These are phyloP conservation scores for Epichloe coenophiala DNA, from an alignment of 2,329 filamentous ascomycete species.

Conservation along the genomic window DNA sequence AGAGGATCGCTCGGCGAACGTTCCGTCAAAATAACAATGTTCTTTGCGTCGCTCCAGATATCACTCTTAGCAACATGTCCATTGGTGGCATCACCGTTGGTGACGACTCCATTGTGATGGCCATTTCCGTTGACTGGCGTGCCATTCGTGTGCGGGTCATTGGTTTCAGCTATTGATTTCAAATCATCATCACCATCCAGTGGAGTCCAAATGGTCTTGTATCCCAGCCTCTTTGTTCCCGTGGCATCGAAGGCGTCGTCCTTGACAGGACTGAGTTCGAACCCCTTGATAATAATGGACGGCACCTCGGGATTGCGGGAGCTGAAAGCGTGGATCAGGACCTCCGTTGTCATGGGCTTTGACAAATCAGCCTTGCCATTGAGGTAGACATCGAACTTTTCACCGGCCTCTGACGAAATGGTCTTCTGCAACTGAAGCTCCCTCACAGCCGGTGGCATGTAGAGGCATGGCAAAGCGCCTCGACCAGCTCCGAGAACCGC, in stretches of 20 bases:
- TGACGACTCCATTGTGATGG: not conserved
- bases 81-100: not conserved
- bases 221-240: not conserved
- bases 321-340: constrained; percentile 10
- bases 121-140: not conserved
- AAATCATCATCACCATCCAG: not conserved
- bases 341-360: not conserved
- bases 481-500: constrained; percentile 23
- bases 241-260: constrained; percentile 12
- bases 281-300: constrained; percentile 22
- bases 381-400: not conserved
- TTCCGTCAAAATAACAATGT: not conserved
- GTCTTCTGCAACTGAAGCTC: constrained; percentile 12
- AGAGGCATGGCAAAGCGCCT: constrained; percentile 18
- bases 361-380: not conserved
- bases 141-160: not conserved
- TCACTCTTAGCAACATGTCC: not conserved
- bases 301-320: constrained; percentile 12
- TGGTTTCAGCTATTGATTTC: not conserved
- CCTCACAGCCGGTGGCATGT: constrained; percentile 22
- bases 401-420: not conserved
- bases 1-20: not conserved
- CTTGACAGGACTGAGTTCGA: constrained; percentile 28
- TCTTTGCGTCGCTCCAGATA: not conserved
- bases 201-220: not conserved